phyloP scores from a whole-genome alignment of 1,284 basidiomycete genomes.

The Fistulinella staudtii region DNA sequence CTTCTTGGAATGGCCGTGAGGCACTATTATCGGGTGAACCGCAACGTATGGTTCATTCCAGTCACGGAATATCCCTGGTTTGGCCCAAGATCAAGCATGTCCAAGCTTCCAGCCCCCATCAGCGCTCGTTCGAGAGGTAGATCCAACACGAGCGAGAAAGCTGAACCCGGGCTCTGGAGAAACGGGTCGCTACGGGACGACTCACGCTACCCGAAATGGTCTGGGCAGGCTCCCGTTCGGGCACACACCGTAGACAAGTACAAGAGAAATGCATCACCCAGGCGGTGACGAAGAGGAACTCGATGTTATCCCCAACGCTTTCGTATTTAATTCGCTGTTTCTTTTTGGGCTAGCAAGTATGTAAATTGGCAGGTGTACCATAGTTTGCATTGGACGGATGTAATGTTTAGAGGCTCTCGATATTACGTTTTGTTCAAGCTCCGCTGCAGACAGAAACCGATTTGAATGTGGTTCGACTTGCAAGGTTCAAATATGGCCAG shows the following conservation, averaged over 20 bases:
- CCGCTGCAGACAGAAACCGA: slow-evolving; percentile 5
- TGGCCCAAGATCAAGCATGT: slow-evolving; percentile 38
- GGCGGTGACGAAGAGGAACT: slow-evolving; percentile 37
- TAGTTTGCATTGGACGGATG: slow-evolving; percentile 14
- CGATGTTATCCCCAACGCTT: slow-evolving; percentile 5
- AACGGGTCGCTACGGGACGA: slow-evolving; percentile 16
- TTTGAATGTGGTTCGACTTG: slow-evolving; percentile 6
- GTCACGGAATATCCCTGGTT: slow-evolving; percentile 74
- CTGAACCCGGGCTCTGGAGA: slow-evolving; percentile 24
- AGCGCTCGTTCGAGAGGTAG: slow-evolving; percentile 33
- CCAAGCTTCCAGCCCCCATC: slow-evolving; percentile 33
- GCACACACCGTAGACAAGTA: slow-evolving; percentile 38
- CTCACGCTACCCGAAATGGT: slow-evolving; percentile 33
- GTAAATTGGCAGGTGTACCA: slow-evolving; percentile 10
- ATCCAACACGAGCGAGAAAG: slow-evolving; percentile 22
- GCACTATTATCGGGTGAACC: slow-evolving; percentile 60
- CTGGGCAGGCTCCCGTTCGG: slow-evolving; percentile 27
- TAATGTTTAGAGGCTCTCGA: slow-evolving; percentile 1
- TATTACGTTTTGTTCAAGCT: slow-evolving; percentile 11
- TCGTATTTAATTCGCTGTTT: background rate
- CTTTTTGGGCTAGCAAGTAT: slow-evolving; percentile 2
- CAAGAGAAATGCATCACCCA: slow-evolving; percentile 42
- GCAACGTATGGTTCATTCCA: slow-evolving; percentile 69
- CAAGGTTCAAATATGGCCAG: slow-evolving; percentile 14
- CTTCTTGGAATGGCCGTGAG: slow-evolving; percentile 63